phyloP scores from a whole-genome alignment of 139 green algal genomes.

The Astrephomene gubernaculifera region DNA sequence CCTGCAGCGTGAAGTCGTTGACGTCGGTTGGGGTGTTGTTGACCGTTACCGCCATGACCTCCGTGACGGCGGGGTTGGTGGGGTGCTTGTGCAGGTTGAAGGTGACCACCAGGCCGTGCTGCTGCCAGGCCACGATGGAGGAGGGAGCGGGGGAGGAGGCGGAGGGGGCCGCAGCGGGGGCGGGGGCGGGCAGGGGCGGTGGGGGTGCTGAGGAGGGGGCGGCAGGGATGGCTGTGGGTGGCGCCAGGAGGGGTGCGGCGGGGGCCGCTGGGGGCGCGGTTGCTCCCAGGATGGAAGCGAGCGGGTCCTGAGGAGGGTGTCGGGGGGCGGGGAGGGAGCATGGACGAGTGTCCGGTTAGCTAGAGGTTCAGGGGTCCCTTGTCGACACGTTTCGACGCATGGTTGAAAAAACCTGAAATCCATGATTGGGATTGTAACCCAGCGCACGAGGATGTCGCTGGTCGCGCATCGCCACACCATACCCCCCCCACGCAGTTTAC shows the following conservation, averaged over 20 bases:
- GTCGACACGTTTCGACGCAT: too few relatives aligned
- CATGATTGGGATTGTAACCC: too few relatives aligned
- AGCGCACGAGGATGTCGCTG: too few relatives aligned
- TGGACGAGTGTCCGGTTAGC: too few relatives aligned
- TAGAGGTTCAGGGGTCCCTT: too few relatives aligned
- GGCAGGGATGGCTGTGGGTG: neutral
- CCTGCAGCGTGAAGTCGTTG: conserved; percentile 90
- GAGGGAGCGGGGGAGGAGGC: conserved; percentile 44
- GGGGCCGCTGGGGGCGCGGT: neutral
- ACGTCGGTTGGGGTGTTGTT: conserved; percentile 73
- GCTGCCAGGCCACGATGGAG: conserved; percentile 71
- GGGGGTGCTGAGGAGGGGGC: neutral
- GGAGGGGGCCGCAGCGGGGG: neutral
- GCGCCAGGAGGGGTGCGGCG: neutral
- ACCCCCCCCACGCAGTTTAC: too few relatives aligned
- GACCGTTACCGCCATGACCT: conserved; percentile 77
- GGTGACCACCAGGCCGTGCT: conserved; percentile 69
- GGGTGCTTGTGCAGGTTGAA: conserved; percentile 78
- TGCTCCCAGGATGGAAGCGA: conserved; percentile 17
- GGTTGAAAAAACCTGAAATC: too few relatives aligned
- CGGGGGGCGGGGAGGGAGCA: neutral
- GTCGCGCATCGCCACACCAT: too few relatives aligned
- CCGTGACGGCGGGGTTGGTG: conserved; percentile 48
- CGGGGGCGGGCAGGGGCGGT: neutral
- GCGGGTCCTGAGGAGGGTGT: conserved; percentile 5